These are phyloP conservation scores for Kazachstania martiniae DNA, from an alignment of 805 yeast species.

Conservation along the genomic window DNA sequence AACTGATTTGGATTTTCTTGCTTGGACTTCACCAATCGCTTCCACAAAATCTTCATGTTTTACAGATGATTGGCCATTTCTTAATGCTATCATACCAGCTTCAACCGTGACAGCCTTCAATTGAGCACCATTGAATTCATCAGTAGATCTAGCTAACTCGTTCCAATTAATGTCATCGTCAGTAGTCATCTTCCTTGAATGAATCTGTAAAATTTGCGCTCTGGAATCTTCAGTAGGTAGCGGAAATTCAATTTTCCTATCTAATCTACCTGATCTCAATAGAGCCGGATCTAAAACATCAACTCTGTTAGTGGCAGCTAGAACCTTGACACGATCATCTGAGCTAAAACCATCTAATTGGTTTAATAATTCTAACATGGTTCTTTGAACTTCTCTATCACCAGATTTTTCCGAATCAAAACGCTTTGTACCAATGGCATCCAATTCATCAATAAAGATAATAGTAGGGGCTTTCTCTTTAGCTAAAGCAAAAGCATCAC, in stretches of 20 bases:
- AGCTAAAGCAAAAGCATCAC: constrained; percentile 95
- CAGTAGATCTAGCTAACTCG: constrained; percentile 95
- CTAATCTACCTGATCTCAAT: constrained; percentile 93
- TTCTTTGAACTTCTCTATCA: constrained; percentile 97
- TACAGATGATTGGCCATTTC: constrained; percentile 85
- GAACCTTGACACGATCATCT: constrained; percentile 92
- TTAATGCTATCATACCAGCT: constrained; percentile 98
- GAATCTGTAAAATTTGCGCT: constrained; percentile 93
- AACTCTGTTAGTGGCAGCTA: constrained; percentile 97
- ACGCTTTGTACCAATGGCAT: constrained; percentile 97
- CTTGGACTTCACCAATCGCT: constrained; percentile 96
- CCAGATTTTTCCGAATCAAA: constrained; percentile 96
- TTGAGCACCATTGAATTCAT: constrained; percentile 98
- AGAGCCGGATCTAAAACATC: constrained; percentile 98
- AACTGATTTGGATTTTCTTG: constrained; percentile 89
- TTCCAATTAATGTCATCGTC: constrained; percentile 93
- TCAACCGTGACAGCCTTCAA: constrained; percentile 97
- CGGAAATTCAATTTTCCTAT: constrained; percentile 96
- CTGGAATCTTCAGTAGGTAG: constrained; percentile 95
- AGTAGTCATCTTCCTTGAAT: constrained; percentile 92
- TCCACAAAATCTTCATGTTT: constrained; percentile 97
- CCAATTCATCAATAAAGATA: constrained; percentile 94
- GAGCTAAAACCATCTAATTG: constrained; percentile 97
- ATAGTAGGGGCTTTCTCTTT: constrained; percentile 98
- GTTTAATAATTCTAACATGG: constrained; percentile 94